phyloP scores from a whole-genome alignment of 2,329 filamentous ascomycete species.

The Colletotrichum spaethianum region DNA sequence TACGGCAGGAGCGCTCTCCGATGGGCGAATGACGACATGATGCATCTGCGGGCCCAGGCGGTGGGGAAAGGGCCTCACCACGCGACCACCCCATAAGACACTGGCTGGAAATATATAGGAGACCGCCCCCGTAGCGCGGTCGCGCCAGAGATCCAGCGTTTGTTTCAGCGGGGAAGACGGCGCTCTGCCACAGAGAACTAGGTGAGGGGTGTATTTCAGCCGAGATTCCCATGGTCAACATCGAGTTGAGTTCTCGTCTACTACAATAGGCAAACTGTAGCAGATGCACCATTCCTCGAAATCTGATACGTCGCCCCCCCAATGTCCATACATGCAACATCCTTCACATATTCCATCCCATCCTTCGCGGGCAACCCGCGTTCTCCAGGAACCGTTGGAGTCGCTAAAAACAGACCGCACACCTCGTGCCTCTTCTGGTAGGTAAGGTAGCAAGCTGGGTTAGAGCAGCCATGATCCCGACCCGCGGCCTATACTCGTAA shows the following conservation, averaged over 20 bases:
- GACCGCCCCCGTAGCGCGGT: slow-evolving; percentile 17
- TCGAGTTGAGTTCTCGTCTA: not conserved
- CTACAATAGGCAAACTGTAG: not conserved
- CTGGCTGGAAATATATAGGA: not conserved
- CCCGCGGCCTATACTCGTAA: not conserved
- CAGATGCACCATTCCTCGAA: not conserved
- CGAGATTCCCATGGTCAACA: not conserved
- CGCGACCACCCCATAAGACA: slow-evolving; percentile 9
- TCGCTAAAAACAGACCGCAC: not conserved
- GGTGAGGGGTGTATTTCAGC: too few species aligned
- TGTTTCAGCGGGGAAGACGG: slow-evolving; percentile 29
- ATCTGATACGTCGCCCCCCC: not conserved
- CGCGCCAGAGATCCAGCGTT: slow-evolving; percentile 24
- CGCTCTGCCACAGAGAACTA: slow-evolving; percentile 8
- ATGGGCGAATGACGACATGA: slow-evolving; percentile 37
- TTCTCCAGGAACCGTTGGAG: not conserved
- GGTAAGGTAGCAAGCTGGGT: not conserved
- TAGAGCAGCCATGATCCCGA: slow-evolving; percentile 26
- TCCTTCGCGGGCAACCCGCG: not conserved
- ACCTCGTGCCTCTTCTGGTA: not conserved
- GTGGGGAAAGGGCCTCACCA: slow-evolving; percentile 18
- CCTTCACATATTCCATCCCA: not conserved
- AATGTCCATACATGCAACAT: slow-evolving; percentile 7
- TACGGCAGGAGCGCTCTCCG: not conserved
- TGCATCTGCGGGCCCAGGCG: slow-evolving; percentile 22